These are phyloP conservation scores for Aspergillus texensis DNA, from an alignment of 2,329 filamentous ascomycete genomes.

Conservation along the genomic window DNA sequence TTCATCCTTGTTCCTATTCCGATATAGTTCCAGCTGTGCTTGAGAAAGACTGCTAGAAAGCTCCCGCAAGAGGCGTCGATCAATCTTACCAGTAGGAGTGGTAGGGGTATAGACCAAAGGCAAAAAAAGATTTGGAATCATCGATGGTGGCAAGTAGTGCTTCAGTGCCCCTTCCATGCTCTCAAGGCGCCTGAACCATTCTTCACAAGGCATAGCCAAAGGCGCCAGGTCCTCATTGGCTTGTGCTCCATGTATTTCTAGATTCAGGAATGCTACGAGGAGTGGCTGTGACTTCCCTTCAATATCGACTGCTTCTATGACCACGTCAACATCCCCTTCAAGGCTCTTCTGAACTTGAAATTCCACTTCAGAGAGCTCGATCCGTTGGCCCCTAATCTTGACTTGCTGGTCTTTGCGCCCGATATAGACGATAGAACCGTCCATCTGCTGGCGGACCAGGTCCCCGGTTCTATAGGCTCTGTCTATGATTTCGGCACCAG, in stretches of 20 bases:
- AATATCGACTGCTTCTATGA: too few relatives aligned
- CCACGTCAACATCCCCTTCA: too few relatives aligned
- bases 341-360: slow-evolving; percentile 3
- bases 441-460: slow-evolving; percentile 17
- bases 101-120: not conserved
- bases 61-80: not conserved
- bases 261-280: too few relatives aligned
- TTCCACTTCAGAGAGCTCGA: slow-evolving; percentile 25
- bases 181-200: too few relatives aligned
- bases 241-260: too few relatives aligned
- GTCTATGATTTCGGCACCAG: too few relatives aligned
- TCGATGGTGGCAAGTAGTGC: not conserved
- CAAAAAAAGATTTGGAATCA: not conserved
- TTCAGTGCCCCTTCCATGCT: too few relatives aligned
- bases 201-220: too few relatives aligned
- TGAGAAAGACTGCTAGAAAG: not conserved
- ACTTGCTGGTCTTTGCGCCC: slow-evolving; percentile 22
- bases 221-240: too few relatives aligned
- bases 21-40: not conserved
- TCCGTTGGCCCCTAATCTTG: slow-evolving; percentile 26
- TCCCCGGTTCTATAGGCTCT: slow-evolving; percentile 24
- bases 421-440: slow-evolving; percentile 22
- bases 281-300: too few relatives aligned
- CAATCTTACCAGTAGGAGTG: not conserved
- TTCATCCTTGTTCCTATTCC: not conserved